These are phyloP conservation scores for Chalciporus piperatoides DNA, from an alignment of 1,284 basidiomycete species.

Conservation along the genomic window DNA sequence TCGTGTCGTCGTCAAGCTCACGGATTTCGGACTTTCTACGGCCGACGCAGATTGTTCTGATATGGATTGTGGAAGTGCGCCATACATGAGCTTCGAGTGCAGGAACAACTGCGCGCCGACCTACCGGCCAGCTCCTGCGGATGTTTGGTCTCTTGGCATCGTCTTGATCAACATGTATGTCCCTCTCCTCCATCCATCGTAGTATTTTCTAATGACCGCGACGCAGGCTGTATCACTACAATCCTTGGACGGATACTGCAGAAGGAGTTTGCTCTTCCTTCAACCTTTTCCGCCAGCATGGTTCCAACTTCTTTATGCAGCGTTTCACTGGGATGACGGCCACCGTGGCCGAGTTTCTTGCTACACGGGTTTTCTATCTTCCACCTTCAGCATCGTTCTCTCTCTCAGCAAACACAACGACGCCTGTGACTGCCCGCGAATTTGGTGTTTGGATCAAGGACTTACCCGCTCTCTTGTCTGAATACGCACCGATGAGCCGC, in stretches of 20 bases:
- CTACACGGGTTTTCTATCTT: conserved; percentile 84
- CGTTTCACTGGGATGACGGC: conserved; percentile 92
- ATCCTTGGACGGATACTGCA: conserved; percentile 95
- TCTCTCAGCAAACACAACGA: conserved; percentile 38
- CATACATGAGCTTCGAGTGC: conserved; percentile 99
- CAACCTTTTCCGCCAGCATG: conserved; percentile 75
- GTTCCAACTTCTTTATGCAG: conserved; percentile 81
- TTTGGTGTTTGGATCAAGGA: conserved; percentile 86
- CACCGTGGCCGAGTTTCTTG: conserved; percentile 83
- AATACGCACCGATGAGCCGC: conserved; percentile 20
- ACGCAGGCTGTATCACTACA: conserved; percentile 90
- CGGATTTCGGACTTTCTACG: conserved; percentile 96
- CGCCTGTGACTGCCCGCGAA: conserved; percentile 73
- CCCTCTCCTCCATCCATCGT: neutral
- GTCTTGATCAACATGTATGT: conserved; percentile 95
- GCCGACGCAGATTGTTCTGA: conserved; percentile 86
- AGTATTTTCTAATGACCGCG: conserved; percentile 5
- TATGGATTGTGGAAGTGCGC: conserved; percentile 98
- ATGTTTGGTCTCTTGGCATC: conserved; percentile 98
- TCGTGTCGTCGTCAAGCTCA: conserved; percentile 86
- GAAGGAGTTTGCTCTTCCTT: conserved; percentile 79
- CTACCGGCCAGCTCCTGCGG: conserved; percentile 91
- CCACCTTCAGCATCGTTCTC: conserved; percentile 37
- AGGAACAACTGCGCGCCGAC: conserved; percentile 94
- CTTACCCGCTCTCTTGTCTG: conserved; percentile 64